Percentiles rank a stretch among this genome's conserved stretches.
phyloP scores from a whole-genome alignment of 2,329 filamentous ascomycete species.

The Ascochyta rabiei region DNA sequence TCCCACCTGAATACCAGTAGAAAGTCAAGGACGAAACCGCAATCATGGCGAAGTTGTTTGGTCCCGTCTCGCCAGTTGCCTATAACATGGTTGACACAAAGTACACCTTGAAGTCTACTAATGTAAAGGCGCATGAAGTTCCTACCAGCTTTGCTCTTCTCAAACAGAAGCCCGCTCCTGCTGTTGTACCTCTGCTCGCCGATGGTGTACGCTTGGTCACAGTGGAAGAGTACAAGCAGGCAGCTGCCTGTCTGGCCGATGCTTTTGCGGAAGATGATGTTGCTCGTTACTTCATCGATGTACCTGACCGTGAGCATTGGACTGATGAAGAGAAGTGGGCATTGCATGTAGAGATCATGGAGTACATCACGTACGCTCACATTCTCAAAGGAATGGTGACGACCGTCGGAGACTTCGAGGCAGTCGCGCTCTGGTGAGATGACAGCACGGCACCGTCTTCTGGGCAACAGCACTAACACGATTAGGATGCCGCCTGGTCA shows the following conservation, averaged over 20 bases:
- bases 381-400: slow-evolving; percentile 76
- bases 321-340: slow-evolving; percentile 74
- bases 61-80: slow-evolving; percentile 35
- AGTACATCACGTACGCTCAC: slow-evolving; percentile 77
- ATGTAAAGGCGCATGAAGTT: slow-evolving; percentile 38
- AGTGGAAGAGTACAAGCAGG: slow-evolving; percentile 72
- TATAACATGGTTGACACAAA: slow-evolving; percentile 45
- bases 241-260: slow-evolving; percentile 73
- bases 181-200: slow-evolving; percentile 30
- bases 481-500: slow-evolving; percentile 75
- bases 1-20: slow-evolving; percentile 55
- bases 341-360: slow-evolving; percentile 77
- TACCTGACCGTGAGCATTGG: slow-evolving; percentile 68
- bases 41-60: slow-evolving; percentile 55
- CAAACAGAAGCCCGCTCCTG: slow-evolving; percentile 30
- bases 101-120: slow-evolving; percentile 47
- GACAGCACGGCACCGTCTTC: background rate
- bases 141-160: slow-evolving; percentile 38
- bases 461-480: slow-evolving; percentile 8
- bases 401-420: slow-evolving; percentile 77
- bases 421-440: slow-evolving; percentile 77
- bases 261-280: slow-evolving; percentile 79
- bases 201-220: slow-evolving; percentile 67
- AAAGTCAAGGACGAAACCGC: slow-evolving; percentile 45
- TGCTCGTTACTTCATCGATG: slow-evolving; percentile 75